These are phyloP conservation scores for Fusarium subtropicale DNA, from an alignment of 2,329 filamentous ascomycete species.

Conservation along the genomic window DNA sequence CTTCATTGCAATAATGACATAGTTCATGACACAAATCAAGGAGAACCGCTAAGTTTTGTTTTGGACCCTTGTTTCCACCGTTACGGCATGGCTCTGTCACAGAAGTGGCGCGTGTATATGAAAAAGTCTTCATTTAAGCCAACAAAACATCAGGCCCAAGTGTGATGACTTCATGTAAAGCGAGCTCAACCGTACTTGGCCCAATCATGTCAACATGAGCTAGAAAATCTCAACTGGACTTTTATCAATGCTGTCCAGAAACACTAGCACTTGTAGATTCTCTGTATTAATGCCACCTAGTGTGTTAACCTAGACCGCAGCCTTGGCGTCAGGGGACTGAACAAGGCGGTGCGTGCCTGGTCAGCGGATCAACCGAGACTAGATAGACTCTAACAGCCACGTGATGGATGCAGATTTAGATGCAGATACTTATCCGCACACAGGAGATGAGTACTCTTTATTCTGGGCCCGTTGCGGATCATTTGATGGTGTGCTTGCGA, in stretches of 20 bases:
- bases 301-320: constrained; percentile 9
- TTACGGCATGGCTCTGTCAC: not conserved
- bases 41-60: not conserved
- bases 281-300: not conserved
- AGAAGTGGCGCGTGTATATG: not conserved
- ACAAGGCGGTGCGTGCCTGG: constrained; percentile 33
- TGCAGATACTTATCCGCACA: not conserved
- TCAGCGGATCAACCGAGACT: constrained; percentile 27
- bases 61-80: not conserved
- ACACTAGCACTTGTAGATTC: not conserved
- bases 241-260: not conserved
- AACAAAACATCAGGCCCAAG: not conserved
- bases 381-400: constrained; percentile 19
- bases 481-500: constrained; percentile 22
- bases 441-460: constrained; percentile 6
- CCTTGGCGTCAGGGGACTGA: constrained; percentile 31
- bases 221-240: not conserved
- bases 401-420: constrained; percentile 5
- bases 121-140: not conserved
- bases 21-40: not conserved
- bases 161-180: not conserved
- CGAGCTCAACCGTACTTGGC: not conserved
- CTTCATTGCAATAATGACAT: not conserved
- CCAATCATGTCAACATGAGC: not conserved
- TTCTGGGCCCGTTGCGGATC: constrained; percentile 6